Evolutionary conservation across 768 basidiomycete genomes (phyloP).

Genomic region (Chiua virens): DNA sequence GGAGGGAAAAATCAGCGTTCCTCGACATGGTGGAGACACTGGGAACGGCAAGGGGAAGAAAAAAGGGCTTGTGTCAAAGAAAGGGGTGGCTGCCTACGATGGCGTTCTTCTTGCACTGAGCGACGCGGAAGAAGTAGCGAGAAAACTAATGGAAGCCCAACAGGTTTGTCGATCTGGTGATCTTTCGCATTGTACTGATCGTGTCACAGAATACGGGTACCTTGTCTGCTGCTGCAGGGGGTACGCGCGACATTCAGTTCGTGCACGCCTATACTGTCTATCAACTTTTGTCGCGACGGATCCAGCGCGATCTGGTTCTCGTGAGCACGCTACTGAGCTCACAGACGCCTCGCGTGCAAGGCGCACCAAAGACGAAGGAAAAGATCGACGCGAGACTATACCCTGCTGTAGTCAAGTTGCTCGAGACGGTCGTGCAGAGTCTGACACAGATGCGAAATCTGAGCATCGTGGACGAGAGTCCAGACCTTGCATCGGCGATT

Average conservation of each 20-base stretch:
- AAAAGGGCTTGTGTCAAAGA: conserved; percentile 54
- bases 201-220: conserved; percentile 43
- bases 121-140: conserved; percentile 85
- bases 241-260: conserved; percentile 74
- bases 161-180: conserved; percentile 48
- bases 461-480: conserved; percentile 84
- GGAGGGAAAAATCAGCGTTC: conserved; percentile 53
- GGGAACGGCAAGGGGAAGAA: conserved; percentile 36
- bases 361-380: conserved; percentile 36
- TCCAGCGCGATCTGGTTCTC: conserved; percentile 84
- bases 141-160: conserved; percentile 80
- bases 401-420: conserved; percentile 84
- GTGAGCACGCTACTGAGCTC: conserved; percentile 60
- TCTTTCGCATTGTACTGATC: not conserved
- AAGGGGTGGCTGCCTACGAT: conserved; percentile 85
- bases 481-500: conserved; percentile 75
- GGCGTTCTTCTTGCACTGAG: conserved; percentile 79
- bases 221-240: conserved; percentile 38
- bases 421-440: conserved; percentile 84
- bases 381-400: conserved; percentile 72
- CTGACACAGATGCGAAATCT: conserved; percentile 81
- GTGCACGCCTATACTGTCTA: conserved; percentile 87
- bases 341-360: conserved; percentile 32
- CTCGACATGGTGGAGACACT: conserved; percentile 22
- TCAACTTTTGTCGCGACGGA: conserved; percentile 83